Evolutionary conservation across 768 basidiomycete genomes (phyloP), one percentile per base, ranked within the genome.

Genomic region (Butyriboletus loyo): DNA sequence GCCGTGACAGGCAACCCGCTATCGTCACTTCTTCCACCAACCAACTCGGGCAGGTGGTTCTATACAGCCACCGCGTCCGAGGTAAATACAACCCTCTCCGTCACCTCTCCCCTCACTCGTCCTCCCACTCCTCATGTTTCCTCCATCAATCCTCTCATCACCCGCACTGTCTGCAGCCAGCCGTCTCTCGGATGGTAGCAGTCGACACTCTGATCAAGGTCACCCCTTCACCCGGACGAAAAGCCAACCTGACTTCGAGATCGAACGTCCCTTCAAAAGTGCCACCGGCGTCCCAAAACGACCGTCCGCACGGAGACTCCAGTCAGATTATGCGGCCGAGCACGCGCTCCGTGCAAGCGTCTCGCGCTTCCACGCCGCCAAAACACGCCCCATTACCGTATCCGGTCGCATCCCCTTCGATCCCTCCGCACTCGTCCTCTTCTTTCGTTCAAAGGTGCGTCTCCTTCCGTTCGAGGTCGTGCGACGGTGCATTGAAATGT

Each of bases 371-470:
- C 70, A 89, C 45, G 70, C 69, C 11, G 78, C 81, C 14, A 89
- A 84, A 65, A 73, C 80, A 30, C 76, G 76, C 4, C 81, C 85
- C 38, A 87, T 85, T 66, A 77, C 82, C 1, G 77, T 84, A 13
- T 80, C 79, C 11, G 89, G 89, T 1, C 75, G 83, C 30, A 85
- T 90, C 42, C 85, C 85, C 7, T 71, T 89, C 36, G 87, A 89
- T 68, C 80, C 85, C 17, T 75, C 82, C 4, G 79, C 80, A 54
- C 71, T 89, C 34, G 79, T 82, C 13, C 71, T 92, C 48, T 91
- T 91, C 74, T 92, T 92, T 73, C 78, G 89, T 21, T 82, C 87
- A 36, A 86, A 87, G 80, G 89, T 85, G 57, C 37, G 77, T 66
- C 21, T 22, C 28, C 31, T 31, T 25, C 31, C 17, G 21, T 2